phyloP scores from a whole-genome alignment of 345 rosid genomes.

The Tarenaya hassleriana region DNA sequence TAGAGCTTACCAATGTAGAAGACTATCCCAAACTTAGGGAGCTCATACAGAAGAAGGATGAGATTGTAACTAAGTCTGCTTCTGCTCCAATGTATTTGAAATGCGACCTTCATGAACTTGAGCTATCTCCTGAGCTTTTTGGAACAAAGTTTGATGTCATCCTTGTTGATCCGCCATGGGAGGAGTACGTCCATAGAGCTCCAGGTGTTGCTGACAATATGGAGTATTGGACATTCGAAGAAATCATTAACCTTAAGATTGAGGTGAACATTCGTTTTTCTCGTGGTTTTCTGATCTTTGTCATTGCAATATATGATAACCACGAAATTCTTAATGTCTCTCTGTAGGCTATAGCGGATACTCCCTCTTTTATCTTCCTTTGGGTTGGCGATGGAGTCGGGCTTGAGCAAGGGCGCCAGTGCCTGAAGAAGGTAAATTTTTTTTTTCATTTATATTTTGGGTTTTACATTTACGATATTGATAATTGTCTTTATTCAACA shows the following conservation, averaged over 20 bases:
- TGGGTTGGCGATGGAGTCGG: constrained; percentile 99
- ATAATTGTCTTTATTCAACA: constrained; percentile 23
- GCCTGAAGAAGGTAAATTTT: constrained; percentile 73
- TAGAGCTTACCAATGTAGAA: constrained; percentile 96
- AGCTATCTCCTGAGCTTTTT: constrained; percentile 84
- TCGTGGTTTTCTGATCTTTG: constrained; percentile 2
- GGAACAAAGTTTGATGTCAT: constrained; percentile 98
- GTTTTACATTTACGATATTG: constrained; percentile 5
- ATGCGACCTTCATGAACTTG: constrained; percentile 74
- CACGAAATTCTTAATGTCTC: constrained; percentile 1
- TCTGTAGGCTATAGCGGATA: constrained; percentile 88
- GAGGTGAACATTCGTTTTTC: constrained; percentile 49
- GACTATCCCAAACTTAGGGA: constrained; percentile 98
- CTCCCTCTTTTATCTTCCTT: constrained; percentile 95
- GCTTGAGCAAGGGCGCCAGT: constrained; percentile 95
- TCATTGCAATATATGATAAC: background rate
- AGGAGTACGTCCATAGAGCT: constrained; percentile 98
- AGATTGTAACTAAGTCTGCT: constrained; percentile 84
- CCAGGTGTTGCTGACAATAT: constrained; percentile 96
- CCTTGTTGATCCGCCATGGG: constrained; percentile 99
- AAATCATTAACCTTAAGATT: constrained; percentile 83
- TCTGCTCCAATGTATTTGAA: constrained; percentile 91
- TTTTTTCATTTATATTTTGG: constrained; percentile 5
- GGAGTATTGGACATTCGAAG: constrained; percentile 98
- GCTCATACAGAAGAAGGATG: constrained; percentile 99